A percentile compares a stretch with the other conserved stretches of the same genome.
phyloP scores from a whole-genome alignment of 2,329 filamentous ascomycete species.

The Microdochium nivale region DNA sequence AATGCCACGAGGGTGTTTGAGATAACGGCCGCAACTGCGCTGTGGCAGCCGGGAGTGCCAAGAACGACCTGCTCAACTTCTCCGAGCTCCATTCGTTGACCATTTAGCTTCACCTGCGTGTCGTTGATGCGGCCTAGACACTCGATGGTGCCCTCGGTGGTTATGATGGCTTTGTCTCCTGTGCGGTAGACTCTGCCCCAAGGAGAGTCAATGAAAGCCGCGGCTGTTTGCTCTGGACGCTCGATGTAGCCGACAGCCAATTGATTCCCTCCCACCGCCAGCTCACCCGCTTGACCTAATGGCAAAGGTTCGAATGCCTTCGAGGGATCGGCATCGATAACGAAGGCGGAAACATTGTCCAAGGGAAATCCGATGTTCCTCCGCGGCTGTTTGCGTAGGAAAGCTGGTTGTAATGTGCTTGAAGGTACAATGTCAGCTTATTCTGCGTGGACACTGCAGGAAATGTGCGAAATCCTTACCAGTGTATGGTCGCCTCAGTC shows the following conservation, averaged over 20 bases:
- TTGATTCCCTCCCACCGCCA: conserved; percentile 73
- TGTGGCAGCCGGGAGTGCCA: conserved; percentile 51
- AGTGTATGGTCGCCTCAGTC: conserved; percentile 88
- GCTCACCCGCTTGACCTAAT: conserved; percentile 63
- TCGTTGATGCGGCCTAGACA: conserved; percentile 72
- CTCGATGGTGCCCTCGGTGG: conserved; percentile 62
- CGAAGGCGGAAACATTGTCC: conserved; percentile 70
- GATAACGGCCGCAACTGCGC: conserved; percentile 59
- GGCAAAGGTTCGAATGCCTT: conserved; percentile 45
- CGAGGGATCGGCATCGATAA: conserved; percentile 34
- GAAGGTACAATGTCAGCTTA: neutral
- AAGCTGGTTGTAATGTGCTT: conserved; percentile 61
- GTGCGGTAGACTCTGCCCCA: conserved; percentile 74
- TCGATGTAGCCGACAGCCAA: conserved; percentile 78
- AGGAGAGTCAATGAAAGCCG: conserved; percentile 59
- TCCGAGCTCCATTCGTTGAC: conserved; percentile 73
- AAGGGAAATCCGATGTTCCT: conserved; percentile 71
- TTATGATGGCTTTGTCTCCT: conserved; percentile 71
- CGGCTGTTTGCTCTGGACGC: conserved; percentile 62
- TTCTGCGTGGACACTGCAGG: neutral
- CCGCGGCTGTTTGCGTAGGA: conserved; percentile 46
- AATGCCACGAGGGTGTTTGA: conserved; percentile 66
- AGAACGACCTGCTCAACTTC: conserved; percentile 67
- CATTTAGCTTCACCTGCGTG: conserved; percentile 80
- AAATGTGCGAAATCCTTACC: conserved; percentile 26